Base-by-base conservation (phyloP, 179 eudicot genomes). In the Heliamphora ciliata region DNA sequence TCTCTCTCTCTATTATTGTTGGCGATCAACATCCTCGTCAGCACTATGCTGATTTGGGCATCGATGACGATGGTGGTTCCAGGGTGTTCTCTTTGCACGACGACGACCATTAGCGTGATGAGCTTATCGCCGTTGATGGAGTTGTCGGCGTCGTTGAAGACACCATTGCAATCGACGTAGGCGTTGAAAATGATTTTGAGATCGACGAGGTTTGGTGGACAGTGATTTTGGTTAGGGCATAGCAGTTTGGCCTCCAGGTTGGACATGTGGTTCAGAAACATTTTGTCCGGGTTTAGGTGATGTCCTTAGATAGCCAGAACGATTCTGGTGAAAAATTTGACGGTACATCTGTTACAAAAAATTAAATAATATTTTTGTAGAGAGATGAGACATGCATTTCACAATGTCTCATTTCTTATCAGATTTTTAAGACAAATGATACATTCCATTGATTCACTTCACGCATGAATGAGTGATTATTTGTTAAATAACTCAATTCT, bases 241-340 rank as follows among this genome's bases (percentile, higher is more conserved):
- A 71, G 98, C 98, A 17, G 72, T 80, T 94, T 92, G 89, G 92
- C 98, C 79, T 89, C 98, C 0, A 98, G 98, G 81, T 95, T 95
- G 0, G 98, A 98, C 13, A 94, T 94, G 91, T 95, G 98, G 87
- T 95, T 94, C 0, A 97, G 98, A 85, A 95, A 95, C 96, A 91
- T 95, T 8, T 98, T 97, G 52, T 95, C 97, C 0, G 98, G 98
- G 18, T 82, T 85, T 5, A 95, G 91, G 90, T 95, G 87, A 21
- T 21, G 24, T 21, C 24, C 24, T 21, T 21, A 21, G 24, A 21
- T 21, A 21, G 24, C 24, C 24, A 21, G 24, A 21, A 21, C 24
- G 24, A 21, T 21, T 21, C 24, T 21, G 24, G 24, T 21, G 24
- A 21, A 21, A 21, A 21, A 21, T 21, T 21, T 21, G 24, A 21